Base-by-base conservation (phyloP, 2,329 filamentous ascomycete genomes). In the Aureobasidium sp. region DNA sequence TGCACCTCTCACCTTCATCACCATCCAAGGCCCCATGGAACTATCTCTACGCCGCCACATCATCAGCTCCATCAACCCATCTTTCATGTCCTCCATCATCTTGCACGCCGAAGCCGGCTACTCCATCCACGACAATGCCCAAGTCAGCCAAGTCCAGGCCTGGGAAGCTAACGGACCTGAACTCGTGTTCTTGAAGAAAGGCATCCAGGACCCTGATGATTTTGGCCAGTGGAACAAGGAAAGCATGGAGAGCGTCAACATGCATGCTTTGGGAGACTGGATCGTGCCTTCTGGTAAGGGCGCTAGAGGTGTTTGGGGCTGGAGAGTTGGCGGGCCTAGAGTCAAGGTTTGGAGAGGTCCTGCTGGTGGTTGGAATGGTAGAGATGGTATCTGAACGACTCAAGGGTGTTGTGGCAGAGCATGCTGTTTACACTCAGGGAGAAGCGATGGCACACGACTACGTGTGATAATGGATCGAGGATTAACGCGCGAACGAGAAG, bases 21-120 rank as follows among this genome's bases (percentile, higher is more conserved):
- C 45, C 29, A 59, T 63, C 15, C 48, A 50, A 44, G 61, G 61
- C 8, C 37, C 53, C 44, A 59, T 63, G 37, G 32, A 54, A 30
- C 16, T 59, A 0, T 42, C 29, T 3, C 55, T 63, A 1, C 54
- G 61, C 21, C 53, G 61, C 39, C 29, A 63, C 41, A 34, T 63
- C 36, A 59, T 63, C 47, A 39, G 21, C 15, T 21, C 15, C 9
- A 16, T 63, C 8, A 58, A 62, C 25, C 44, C 52, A 2, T 2
- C 15, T 3, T 58, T 32, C 30, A 9, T 21, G 2, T 25, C 29
- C 52, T 16, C 21, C 13, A 13, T 30, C 1, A 7, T 30, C 25
- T 21, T 48, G 0, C 11, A 9, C 25, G 11, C 25, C 8, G 47
- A 61, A 34, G 32, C 50, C 13, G 59, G 59, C 9, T 32, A 48